Evolutionary conservation across 192 early-diverging fungal genomes (phyloP), one percentile per base, ranked within the genome.

Genomic region (Coemansia javaensis): DNA sequence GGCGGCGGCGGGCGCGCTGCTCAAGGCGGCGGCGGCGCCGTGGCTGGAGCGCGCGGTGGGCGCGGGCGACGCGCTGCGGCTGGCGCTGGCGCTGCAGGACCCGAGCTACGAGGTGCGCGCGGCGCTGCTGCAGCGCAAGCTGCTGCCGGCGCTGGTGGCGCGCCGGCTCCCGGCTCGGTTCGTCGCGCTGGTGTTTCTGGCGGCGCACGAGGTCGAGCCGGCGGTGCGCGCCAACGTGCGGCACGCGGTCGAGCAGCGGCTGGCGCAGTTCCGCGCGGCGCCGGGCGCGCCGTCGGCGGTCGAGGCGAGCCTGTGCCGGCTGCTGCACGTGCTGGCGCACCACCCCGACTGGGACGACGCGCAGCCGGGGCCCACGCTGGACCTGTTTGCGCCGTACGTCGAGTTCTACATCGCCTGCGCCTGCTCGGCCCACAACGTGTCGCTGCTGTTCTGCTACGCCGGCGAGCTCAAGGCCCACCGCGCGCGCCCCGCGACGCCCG

Each of bases 171-270:
- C 81, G 31, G 63, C 82, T 39, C 80, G 91, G 1, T 94, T 84
- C 50, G 59, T 85, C 17, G 64, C 85, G 13, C 56, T 84, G 7
- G 39, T 94, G 32, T 81, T 91, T 48, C 56, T 98, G 36, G 83
- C 80, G 6, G 95, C 91, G 0, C 84, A 91, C 51, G 95, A 98
- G 30, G 90, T 90, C 0, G 91, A 93, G 46, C 35, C 56, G 1
- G 79, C 75, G 0, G 78, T 94, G 44, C 77, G 62, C 49, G 63
- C 69, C 39, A 84, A 82, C 36, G 80, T 78, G 55, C 79, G 55
- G n/a, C 58, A 66, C 43, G 83, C 72, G 15, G 80, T 79, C 14
- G 66, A 60, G 13, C 84, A 78, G 52, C 88, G 79, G 20, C 59
- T 81, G 50, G 58, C 79, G 37, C 70, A 79, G 39, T 42, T 62